Conservation (phyloP, 768 basidiomycete species). For the Boletus reticuloceps region DNA sequence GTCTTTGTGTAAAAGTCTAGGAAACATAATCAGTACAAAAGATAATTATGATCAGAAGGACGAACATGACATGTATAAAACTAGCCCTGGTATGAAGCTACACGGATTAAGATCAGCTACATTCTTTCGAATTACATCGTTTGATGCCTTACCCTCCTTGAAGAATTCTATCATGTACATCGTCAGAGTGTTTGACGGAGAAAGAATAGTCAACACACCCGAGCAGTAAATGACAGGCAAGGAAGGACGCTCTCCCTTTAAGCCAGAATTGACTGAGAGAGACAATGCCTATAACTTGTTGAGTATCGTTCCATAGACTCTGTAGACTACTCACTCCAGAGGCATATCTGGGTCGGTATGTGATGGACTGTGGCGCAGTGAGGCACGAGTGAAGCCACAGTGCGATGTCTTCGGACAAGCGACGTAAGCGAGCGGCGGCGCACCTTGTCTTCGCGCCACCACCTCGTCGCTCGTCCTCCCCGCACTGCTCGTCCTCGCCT, state of each 20-base stretch:
- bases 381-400: no score
- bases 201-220: constrained; percentile 28
- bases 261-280: constrained; percentile 56
- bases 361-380: no score
- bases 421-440: no score
- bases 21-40: neutral
- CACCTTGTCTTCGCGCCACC: no score
- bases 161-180: constrained; percentile 29
- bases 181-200: neutral
- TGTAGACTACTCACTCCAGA: constrained; percentile 38
- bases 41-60: neutral
- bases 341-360: constrained; percentile 57
- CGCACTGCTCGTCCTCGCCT: no score
- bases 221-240: constrained; percentile 46
- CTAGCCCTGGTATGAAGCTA: constrained; percentile 57
- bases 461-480: no score
- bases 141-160: constrained; percentile 43
- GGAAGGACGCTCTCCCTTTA: constrained; percentile 48
- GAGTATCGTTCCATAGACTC: neutral
- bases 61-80: constrained; percentile 60
- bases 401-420: no score
- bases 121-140: neutral
- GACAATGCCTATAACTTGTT: constrained; percentile 33
- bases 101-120: neutral
- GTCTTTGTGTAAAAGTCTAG: constrained; percentile 54